phyloP scores from a whole-genome alignment of 2,329 filamentous ascomycete species.

The Plectosphaerella plurivora region DNA sequence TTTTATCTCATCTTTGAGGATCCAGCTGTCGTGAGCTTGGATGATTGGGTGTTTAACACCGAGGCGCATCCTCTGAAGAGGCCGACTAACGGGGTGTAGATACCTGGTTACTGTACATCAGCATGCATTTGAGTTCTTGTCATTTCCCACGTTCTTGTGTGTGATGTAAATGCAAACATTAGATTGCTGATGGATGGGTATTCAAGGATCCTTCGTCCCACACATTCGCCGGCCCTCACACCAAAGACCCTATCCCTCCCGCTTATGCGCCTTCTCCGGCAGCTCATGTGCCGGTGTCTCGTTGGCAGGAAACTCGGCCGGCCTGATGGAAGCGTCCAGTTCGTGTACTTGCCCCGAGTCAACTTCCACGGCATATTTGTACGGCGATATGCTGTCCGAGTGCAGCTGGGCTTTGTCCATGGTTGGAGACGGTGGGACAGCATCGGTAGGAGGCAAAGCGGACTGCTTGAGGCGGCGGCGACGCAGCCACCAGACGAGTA shows the following conservation, averaged over 20 bases:
- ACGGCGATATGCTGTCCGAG: neutral
- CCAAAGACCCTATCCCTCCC: neutral
- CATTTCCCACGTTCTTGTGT: neutral
- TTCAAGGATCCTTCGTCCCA: too few relatives aligned
- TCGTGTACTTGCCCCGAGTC: neutral
- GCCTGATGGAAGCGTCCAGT: neutral
- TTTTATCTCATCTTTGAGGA: constrained; percentile 71
- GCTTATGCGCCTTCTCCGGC: neutral
- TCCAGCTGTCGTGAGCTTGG: constrained; percentile 57
- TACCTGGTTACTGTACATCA: neutral
- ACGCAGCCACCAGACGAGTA: neutral
- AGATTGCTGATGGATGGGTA: too few relatives aligned
- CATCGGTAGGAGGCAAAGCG: too few relatives aligned
- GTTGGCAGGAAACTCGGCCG: neutral
- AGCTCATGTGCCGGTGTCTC: neutral
- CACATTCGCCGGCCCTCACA: too few relatives aligned
- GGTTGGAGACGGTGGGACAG: neutral
- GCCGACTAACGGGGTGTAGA: constrained; percentile 13
- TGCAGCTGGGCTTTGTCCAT: neutral
- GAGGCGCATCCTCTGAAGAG: constrained; percentile 48
- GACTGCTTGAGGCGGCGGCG: neutral
- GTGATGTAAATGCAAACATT: too few relatives aligned
- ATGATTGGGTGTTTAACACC: constrained; percentile 64
- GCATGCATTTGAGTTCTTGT: neutral
- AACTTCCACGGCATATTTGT: neutral